These are phyloP conservation scores for Xylariomycetidae sp. DNA, from an alignment of 2,329 filamentous ascomycete species.

Conservation along the genomic window DNA sequence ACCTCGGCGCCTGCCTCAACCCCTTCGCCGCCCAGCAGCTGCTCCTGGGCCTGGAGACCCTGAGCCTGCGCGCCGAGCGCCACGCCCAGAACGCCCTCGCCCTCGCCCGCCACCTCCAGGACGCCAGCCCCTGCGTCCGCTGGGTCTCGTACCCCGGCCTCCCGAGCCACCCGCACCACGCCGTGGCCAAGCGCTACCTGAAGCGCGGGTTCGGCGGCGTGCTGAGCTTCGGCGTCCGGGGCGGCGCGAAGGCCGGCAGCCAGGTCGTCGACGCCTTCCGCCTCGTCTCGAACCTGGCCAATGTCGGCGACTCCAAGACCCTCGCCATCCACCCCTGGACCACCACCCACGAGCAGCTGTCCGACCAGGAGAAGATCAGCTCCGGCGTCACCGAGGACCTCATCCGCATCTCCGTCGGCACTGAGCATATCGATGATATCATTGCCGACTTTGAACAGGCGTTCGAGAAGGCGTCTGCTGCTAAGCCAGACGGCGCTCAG, in stretches of 20 bases:
- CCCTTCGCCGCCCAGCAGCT: slow-evolving; percentile 93
- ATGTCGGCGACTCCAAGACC: slow-evolving; percentile 94
- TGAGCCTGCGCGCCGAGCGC: slow-evolving; percentile 78
- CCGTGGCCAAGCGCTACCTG: slow-evolving; percentile 80
- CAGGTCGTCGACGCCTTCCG: slow-evolving; percentile 92
- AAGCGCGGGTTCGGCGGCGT: slow-evolving; percentile 82
- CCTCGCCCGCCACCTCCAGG: slow-evolving; percentile 77
- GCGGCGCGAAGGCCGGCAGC: slow-evolving; percentile 73
- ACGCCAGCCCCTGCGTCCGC: slow-evolving; percentile 72
- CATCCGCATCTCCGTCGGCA: slow-evolving; percentile 92
- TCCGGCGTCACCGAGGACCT: slow-evolving; percentile 86
- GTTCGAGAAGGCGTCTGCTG: slow-evolving; percentile 56
- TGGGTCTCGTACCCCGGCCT: slow-evolving; percentile 96
- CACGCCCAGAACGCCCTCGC: slow-evolving; percentile 79
- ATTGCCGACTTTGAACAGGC: slow-evolving; percentile 93
- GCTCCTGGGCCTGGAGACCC: slow-evolving; percentile 80
- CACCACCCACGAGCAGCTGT: slow-evolving; percentile 90
- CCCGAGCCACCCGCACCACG: slow-evolving; percentile 73
- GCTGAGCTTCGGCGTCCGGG: slow-evolving; percentile 88
- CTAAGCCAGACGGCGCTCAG: slow-evolving; percentile 26
- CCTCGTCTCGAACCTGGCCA: slow-evolving; percentile 91
- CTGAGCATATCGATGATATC: slow-evolving; percentile 95
- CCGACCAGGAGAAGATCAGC: slow-evolving; percentile 66
- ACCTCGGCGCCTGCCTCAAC: slow-evolving; percentile 76
- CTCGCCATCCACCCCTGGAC: slow-evolving; percentile 93